These are phyloP conservation scores for Ceratobasidium papillatum DNA, from an alignment of 1,284 basidiomycete species.

Conservation along the genomic window DNA sequence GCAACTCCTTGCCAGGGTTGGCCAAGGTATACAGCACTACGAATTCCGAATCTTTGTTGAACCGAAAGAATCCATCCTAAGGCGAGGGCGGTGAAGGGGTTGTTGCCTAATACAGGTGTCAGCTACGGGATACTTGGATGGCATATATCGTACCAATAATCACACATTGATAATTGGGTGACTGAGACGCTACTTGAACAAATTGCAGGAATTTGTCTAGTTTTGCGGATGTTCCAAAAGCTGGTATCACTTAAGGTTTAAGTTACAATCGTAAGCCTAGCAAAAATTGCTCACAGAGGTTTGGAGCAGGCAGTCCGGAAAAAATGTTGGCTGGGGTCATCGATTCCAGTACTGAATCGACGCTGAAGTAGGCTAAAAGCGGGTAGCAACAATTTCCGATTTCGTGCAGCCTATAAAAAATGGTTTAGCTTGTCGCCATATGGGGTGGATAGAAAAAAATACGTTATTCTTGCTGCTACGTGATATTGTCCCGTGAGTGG, in stretches of 20 bases:
- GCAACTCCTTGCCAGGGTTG: neutral
- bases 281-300: slow-evolving; percentile 10
- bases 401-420: slow-evolving; percentile 5
- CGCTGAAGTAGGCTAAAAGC: neutral
- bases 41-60: neutral
- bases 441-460: neutral
- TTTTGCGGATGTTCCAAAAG: slow-evolving; percentile 3
- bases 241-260: slow-evolving; percentile 5
- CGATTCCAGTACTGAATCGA: slow-evolving; percentile 1
- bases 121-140: neutral
- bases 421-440: neutral
- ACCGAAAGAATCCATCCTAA: slow-evolving; percentile 19
- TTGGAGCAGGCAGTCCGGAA: neutral
- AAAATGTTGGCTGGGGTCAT: slow-evolving; percentile 3
- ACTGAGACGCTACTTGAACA: neutral
- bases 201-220: slow-evolving; percentile 11
- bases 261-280: neutral
- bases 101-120: neutral
- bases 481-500: neutral
- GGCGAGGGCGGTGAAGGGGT: slow-evolving; percentile 23
- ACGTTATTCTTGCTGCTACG: slow-evolving; percentile 14
- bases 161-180: slow-evolving; percentile 12
- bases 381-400: slow-evolving; percentile 9
- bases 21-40: slow-evolving; percentile 14
- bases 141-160: slow-evolving; percentile 21